Evolutionary conservation across 2,329 filamentous ascomycete genomes (phyloP), one percentile per base, ranked within the genome.

Genomic region (Fusarium verticillioides): DNA sequence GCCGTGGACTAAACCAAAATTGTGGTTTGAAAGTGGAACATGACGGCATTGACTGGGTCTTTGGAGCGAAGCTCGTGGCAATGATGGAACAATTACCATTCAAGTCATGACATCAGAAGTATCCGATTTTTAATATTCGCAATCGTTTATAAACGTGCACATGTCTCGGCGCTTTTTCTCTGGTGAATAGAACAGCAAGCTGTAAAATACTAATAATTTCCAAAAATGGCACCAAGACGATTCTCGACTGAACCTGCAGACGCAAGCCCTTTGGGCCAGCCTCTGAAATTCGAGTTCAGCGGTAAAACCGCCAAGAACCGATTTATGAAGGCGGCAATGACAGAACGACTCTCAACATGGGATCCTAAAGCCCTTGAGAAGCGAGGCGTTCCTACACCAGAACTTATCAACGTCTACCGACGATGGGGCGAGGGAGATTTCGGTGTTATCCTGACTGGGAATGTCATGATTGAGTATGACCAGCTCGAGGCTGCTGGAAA

Each of bases 311-410:
- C 90, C 4, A 87, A 86, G 46, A 93, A 93, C 78, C 85, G 90
- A n/a, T 90, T 92, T 76, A 79, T 92, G 72, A 93, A 93, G 80
- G 89, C 84, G 10, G 88, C 91, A 46, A 92, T 93, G 91, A 88
- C 88, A 4, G 91, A 93, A 78, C 83, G 86, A 12, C 82, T 92
- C 19, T 88, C 89, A 1, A 89, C 87, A 9, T 93, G 89, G 89
- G 84, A 88, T 65, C 83, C 86, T 11, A 85, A 85, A 30, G 84
- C 89, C 63, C 74, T 87, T 13, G 80, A 85, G 28, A 84, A 84
- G 7, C 85, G 91, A 46, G 84, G 84, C 1, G 74, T 85, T 28
- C 84, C 83, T 3, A 80, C 81, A 7, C 72, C 79, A 36, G 79
- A 84, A 49, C 75, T 82, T 26, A 78, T 89, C 75, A 87, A 90